Conservation (phyloP, 1,284 basidiomycete species). For the Ceratobasidium sp. region DNA sequence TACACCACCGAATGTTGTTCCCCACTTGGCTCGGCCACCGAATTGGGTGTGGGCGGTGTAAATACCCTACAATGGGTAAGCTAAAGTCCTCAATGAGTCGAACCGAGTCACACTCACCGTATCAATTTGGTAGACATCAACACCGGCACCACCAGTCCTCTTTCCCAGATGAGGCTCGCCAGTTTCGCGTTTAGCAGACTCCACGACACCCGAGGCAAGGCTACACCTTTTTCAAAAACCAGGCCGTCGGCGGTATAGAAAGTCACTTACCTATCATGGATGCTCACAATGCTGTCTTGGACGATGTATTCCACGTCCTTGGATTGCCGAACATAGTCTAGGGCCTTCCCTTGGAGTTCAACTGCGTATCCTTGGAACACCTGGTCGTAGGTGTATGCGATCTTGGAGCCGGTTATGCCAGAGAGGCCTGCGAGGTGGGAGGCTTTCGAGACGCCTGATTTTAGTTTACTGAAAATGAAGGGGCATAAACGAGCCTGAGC, state of each 20-base stretch:
- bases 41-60: conserved; percentile 35
- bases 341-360: conserved; percentile 11
- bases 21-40: conserved; percentile 42
- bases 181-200: too few species aligned
- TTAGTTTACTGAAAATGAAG: conserved; percentile 17
- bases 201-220: background rate
- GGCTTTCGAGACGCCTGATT: conserved; percentile 13
- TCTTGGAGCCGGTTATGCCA: background rate
- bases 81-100: background rate
- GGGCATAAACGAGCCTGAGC: background rate
- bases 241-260: background rate
- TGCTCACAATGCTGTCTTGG: conserved; percentile 17
- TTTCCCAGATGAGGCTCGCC: background rate
- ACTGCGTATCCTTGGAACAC: conserved; percentile 19
- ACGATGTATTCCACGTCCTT: conserved; percentile 42
- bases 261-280: conserved; percentile 8
- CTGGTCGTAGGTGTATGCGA: conserved; percentile 3
- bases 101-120: conserved; percentile 19
- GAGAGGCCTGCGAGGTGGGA: conserved; percentile 15
- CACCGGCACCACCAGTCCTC: conserved; percentile 17
- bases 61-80: conserved; percentile 16
- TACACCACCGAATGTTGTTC: conserved; percentile 23
- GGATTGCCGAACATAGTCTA: conserved; percentile 20
- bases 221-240: background rate
- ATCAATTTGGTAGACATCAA: conserved; percentile 39